Conservation (phyloP, 176 grass and related monocot species). For the Zoysia pacifica region DNA sequence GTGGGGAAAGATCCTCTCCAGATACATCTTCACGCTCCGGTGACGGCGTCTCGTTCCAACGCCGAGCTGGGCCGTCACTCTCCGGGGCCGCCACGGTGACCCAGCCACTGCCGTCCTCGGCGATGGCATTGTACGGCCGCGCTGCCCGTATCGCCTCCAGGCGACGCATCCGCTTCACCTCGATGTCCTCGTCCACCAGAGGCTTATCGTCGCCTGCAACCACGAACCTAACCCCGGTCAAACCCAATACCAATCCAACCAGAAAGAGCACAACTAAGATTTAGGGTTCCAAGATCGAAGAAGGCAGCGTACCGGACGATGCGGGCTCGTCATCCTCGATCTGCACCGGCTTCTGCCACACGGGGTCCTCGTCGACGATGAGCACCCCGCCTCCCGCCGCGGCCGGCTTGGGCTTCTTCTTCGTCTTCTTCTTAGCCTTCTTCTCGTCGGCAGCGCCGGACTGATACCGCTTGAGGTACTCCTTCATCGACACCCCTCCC, state of each 20-base stretch:
- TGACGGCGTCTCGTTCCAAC: constrained; percentile 27
- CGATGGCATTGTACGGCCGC: constrained; percentile 72
- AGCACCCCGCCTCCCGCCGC: constrained; percentile 52
- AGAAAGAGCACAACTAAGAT: neutral
- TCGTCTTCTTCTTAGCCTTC: constrained; percentile 74
- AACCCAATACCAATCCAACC: constrained; percentile 3
- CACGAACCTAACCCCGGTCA: neutral
- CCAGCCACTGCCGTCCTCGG: constrained; percentile 90
- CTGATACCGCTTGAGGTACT: constrained; percentile 89
- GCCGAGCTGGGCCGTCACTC: neutral
- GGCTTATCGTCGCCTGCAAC: constrained; percentile 69
- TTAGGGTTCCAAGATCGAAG: neutral
- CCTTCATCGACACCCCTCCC: constrained; percentile 62
- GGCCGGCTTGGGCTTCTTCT: constrained; percentile 66
- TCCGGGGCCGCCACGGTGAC: constrained; percentile 35
- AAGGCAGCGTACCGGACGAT: constrained; percentile 43
- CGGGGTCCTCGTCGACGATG: constrained; percentile 93
- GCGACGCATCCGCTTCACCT: constrained; percentile 87
- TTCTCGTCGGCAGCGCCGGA: constrained; percentile 45
- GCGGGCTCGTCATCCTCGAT: constrained; percentile 64
- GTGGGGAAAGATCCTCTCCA: constrained; percentile 44
- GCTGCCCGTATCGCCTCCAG: constrained; percentile 68
- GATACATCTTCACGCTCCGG: constrained; percentile 21
- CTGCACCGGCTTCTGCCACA: constrained; percentile 94
- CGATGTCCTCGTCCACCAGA: constrained; percentile 87